Base-by-base conservation (phyloP, 2,329 filamentous ascomycete genomes). In the Tolypocladium guangdongense region DNA sequence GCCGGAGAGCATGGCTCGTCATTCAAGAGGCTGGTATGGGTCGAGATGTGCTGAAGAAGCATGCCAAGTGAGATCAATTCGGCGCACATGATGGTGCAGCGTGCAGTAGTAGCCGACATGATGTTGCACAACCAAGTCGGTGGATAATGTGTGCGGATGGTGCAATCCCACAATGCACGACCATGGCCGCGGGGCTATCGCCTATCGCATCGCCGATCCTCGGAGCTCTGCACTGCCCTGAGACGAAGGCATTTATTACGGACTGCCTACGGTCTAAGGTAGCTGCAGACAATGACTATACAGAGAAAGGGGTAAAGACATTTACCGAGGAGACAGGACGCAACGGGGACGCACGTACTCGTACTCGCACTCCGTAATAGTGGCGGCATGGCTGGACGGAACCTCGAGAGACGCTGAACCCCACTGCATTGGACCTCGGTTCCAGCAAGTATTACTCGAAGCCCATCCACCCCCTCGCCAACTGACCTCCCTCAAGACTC, bases 11-110 rank as follows among this genome's bases (percentile, higher is more conserved):
- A 18, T 51, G 45, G 48, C 33, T 43, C 56, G 46, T 49, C 48
- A 24, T 32, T 14, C 11, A 58, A 41, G 30, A 56, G 51, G 43
- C 51, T 57, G 27, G 67, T 68, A 18, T 59, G 56, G 12, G 63
- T 64, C 11, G 66, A 64, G 16, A 71, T 53, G 37, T 65, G 52
- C 36, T 71, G 69, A 5, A 71, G 61, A 22, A 69, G 55, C 32
- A 71, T 65, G 36, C 65, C 69, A 54, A 71, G 64, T 5, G 68
- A 68, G 27, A 71, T 62, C 50, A 71, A 60, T 30, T 68, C 55
- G 30, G 66, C 67, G 53, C 69, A 69, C 49, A 63, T 59, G 22
- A 54, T 52, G 22, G 67, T 58, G 56, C 69, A 71, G 49, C 64
- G 58, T 20, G 47, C 2, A 12, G 24, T 14, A 3, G 27, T 20